A percentile compares a stretch with the other conserved stretches of the same genome.
Evolutionary conservation across 202 grass and related monocot species (phyloP).

Genomic region (Brachypodium distachyon): DNA sequence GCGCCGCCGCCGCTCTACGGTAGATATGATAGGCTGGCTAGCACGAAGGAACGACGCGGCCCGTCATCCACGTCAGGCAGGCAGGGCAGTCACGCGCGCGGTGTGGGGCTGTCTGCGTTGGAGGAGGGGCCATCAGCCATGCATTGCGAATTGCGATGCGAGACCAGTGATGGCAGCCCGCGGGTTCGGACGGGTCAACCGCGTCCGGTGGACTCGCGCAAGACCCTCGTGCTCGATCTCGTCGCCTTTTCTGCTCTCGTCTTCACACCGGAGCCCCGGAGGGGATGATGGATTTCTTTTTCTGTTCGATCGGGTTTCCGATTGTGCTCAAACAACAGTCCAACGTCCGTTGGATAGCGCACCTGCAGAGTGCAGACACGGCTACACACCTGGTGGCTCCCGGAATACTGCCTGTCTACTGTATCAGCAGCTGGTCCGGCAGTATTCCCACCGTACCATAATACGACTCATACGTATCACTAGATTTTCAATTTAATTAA

Average conservation of each 20-base stretch:
- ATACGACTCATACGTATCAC: too few relatives aligned
- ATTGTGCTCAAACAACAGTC: too few relatives aligned
- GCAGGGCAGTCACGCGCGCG: not conserved
- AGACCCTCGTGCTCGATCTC: constrained; percentile 29
- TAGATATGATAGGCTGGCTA: constrained; percentile 16
- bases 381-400: too few relatives aligned
- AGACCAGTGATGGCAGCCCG: not conserved
- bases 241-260: not conserved
- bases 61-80: not conserved
- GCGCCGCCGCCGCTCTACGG: not conserved
- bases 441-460: too few relatives aligned
- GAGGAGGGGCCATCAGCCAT: not conserved
- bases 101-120: not conserved
- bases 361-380: too few relatives aligned
- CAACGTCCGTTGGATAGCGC: too few relatives aligned
- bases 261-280: constrained; percentile 27
- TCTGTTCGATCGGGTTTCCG: too few relatives aligned
- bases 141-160: too few relatives aligned
- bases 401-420: too few relatives aligned
- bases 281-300: not conserved
- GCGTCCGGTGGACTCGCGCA: not conserved
- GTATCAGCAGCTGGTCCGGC: too few relatives aligned
- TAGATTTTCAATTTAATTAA: too few relatives aligned
- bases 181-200: constrained; percentile 25
- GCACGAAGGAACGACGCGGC: constrained; percentile 6